Percentiles rank a stretch among this genome's conserved stretches.
Conservation (phyloP, 306 rosid species). For the Purshia tridentata region DNA sequence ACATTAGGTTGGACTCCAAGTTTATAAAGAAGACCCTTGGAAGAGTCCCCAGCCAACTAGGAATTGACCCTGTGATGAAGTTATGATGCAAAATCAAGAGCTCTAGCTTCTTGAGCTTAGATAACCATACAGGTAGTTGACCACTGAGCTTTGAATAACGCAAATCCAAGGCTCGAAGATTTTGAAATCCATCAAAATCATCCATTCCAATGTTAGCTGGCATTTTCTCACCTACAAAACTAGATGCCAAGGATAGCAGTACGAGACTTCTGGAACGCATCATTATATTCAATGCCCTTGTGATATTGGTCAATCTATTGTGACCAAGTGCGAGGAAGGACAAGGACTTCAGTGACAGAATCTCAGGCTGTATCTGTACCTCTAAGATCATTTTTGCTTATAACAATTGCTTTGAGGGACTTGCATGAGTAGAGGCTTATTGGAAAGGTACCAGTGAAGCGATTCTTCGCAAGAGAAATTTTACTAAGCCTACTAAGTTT, state of each 20-base stretch:
- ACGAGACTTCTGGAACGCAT: neutral
- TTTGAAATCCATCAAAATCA: neutral
- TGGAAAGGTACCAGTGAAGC: neutral
- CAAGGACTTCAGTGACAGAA: neutral
- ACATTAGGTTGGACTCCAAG: neutral
- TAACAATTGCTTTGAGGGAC: neutral
- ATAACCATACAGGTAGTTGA: too few species aligned
- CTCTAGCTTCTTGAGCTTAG: neutral
- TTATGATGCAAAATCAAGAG: neutral
- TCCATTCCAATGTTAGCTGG: neutral
- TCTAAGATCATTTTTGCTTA: constrained; percentile 5
- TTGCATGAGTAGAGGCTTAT: neutral
- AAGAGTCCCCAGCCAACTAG: neutral
- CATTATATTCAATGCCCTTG: neutral
- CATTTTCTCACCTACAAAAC: neutral
- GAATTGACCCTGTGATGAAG: neutral
- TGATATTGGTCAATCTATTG: neutral
- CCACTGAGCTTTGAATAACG: too few species aligned
- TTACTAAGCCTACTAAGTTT: neutral
- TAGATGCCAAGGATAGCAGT: neutral
- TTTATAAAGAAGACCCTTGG: neutral
- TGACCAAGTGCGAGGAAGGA: neutral
- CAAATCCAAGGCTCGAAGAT: too few species aligned
- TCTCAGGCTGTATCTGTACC: constrained; percentile 1
- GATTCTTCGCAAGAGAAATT: neutral